Evolutionary conservation across 2,329 filamentous ascomycete species (phyloP).

Genomic region (Dryadomyces quercus-mongolicae): DNA sequence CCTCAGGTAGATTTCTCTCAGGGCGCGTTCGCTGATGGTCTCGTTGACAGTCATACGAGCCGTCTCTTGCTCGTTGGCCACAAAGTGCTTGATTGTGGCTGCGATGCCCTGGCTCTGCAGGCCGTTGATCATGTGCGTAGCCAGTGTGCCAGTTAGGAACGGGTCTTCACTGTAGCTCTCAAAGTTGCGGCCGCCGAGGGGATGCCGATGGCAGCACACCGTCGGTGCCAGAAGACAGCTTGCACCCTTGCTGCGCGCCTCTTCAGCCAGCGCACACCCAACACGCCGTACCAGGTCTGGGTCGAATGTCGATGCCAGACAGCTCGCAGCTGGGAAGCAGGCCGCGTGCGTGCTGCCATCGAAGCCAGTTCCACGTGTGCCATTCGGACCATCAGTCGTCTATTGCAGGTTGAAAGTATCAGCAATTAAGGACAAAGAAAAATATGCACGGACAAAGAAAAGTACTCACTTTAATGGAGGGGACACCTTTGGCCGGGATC

Average conservation of each 20-base stretch:
- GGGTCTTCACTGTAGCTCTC: conserved; percentile 82
- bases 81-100: conserved; percentile 69
- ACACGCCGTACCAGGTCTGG: conserved; percentile 55
- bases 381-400: conserved; percentile 58
- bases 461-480: conserved; percentile 36
- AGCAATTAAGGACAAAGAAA: too few species aligned
- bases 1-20: conserved; percentile 61
- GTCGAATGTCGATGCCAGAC: conserved; percentile 70
- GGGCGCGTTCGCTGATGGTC: conserved; percentile 48
- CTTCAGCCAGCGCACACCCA: conserved; percentile 58
- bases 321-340: conserved; percentile 69
- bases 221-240: conserved; percentile 66
- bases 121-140: conserved; percentile 58
- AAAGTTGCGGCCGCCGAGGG: conserved; percentile 71
- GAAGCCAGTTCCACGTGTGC: conserved; percentile 54
- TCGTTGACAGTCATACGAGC: conserved; percentile 53
- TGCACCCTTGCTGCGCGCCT: conserved; percentile 49
- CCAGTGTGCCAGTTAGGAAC: conserved; percentile 60
- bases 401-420: conserved; percentile 16
- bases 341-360: conserved; percentile 60
- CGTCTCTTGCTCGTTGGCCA: conserved; percentile 64
- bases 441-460: neutral
- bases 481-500: conserved; percentile 49
- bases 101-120: conserved; percentile 62
- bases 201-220: conserved; percentile 71